These are phyloP conservation scores for Barbarea vulgaris DNA, from an alignment of 345 rosid genomes.

Conservation along the genomic window DNA sequence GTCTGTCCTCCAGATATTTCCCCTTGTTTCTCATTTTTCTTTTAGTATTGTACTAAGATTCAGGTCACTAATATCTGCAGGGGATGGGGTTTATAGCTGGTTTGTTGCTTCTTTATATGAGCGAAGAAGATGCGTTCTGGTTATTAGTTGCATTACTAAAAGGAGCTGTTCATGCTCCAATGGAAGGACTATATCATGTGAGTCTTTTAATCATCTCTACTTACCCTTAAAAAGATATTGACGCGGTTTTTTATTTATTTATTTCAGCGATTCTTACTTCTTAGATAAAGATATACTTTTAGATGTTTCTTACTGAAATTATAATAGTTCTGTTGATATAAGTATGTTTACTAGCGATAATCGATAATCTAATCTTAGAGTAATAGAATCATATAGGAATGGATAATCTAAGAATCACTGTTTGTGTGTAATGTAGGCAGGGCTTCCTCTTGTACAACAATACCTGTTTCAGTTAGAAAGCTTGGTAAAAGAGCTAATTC, in stretches of 20 bases:
- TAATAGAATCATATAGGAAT: neutral
- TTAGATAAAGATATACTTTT: neutral
- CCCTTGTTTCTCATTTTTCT: neutral
- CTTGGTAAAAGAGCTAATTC: conserved; percentile 77
- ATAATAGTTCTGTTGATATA: neutral
- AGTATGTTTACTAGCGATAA: neutral
- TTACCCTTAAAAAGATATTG: neutral
- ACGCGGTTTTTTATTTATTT: neutral
- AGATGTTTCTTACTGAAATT: neutral
- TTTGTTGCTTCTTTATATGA: conserved; percentile 90
- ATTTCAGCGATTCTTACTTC: neutral
- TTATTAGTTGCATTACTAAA: conserved; percentile 88
- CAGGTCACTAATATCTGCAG: conserved; percentile 47
- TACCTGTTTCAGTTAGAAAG: conserved; percentile 82
- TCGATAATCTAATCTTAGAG: neutral
- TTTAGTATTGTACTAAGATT: neutral
- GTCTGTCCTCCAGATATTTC: conserved; percentile 39
- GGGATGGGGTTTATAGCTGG: conserved; percentile 98
- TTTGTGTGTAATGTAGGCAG: conserved; percentile 55
- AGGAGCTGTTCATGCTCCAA: conserved; percentile 98
- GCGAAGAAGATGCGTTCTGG: conserved; percentile 99
- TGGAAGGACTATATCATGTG: conserved; percentile 97
- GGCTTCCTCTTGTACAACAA: conserved; percentile 97
- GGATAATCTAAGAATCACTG: conserved; percentile 1
- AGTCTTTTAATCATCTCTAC: neutral